Evolutionary conservation across 2,329 filamentous ascomycete genomes (phyloP).

Genomic region (Microascus cirrosus): DNA sequence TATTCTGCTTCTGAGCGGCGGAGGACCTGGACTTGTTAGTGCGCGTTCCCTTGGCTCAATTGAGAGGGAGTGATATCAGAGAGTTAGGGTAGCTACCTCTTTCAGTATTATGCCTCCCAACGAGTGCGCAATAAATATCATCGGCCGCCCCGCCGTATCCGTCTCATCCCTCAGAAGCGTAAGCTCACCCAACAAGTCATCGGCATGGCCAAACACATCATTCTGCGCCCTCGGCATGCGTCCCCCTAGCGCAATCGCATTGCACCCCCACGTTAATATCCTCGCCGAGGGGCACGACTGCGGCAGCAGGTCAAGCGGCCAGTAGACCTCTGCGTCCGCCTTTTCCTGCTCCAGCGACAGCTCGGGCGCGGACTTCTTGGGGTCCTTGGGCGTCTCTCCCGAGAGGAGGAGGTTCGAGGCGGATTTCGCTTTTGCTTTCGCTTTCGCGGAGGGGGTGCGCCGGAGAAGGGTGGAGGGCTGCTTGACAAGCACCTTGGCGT

Average conservation of each 20-base stretch:
- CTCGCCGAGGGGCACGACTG: constrained; percentile 16
- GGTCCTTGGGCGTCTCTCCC: neutral
- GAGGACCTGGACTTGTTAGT: constrained; percentile 12
- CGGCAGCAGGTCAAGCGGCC: constrained; percentile 19
- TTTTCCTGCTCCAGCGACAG: neutral
- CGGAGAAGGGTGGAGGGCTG: constrained; percentile 4
- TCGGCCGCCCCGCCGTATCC: constrained; percentile 8
- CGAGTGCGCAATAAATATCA: constrained; percentile 18
- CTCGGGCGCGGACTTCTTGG: neutral
- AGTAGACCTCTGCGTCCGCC: constrained; percentile 11
- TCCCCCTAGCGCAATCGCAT: constrained; percentile 13
- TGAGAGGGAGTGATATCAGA: neutral
- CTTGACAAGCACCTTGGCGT: constrained; percentile 8
- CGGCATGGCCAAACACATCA: constrained; percentile 17
- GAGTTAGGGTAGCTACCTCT: constrained; percentile 11
- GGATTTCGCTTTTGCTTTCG: constrained; percentile 11
- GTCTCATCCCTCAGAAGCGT: constrained; percentile 9
- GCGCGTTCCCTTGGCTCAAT: neutral
- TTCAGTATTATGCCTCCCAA: constrained; percentile 19
- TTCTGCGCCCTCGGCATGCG: constrained; percentile 15
- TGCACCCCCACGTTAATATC: constrained; percentile 19
- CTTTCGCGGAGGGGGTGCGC: neutral
- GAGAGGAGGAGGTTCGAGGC: constrained; percentile 9
- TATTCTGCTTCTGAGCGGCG: constrained; percentile 15
- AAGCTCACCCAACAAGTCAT: constrained; percentile 16